Evolutionary conservation across 2,329 filamentous ascomycete species (phyloP), one percentile per base, ranked within the genome.

Genomic region (Calcarisporium arbuscula): DNA sequence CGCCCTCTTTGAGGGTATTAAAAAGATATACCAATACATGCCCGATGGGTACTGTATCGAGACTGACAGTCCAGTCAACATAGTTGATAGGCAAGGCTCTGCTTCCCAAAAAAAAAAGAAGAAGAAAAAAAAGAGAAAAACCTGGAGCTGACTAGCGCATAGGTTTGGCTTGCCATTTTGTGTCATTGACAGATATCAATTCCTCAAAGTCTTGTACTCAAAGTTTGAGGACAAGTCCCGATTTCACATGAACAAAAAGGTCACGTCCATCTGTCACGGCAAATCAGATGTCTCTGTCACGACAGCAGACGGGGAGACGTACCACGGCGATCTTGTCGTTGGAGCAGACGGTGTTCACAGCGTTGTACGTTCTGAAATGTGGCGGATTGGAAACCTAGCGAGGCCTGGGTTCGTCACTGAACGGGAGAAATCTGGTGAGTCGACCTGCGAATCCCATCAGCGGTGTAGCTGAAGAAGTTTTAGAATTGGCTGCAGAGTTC

Each of bases 271-370:
- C 3, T 38, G 42, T 16, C 17, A 40, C 2, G 19, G 35, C 3
- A 22, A 22, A 8, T 23, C 37, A 4, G 22, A 34, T 8, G 45
- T 58, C 4, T 39, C 38, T 1, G 61, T 64, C 1, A 41, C 29
- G 2, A 61, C 56, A 2, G 34, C 38, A 1, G 53, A 59, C 20
- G 60, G 61, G 5, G 38, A 44, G 2, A n/a, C n/a, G n/a, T 53
- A 53, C 30, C 33, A 39, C 1, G 61, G 56, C 1, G 46, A 53
- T 27, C 38, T 65, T 2, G 44, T 65, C 5, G 47, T 63, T 2
- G 60, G 61, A 6, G 53, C 57, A 7, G 62, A 65, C 34, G 62
- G 63, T 8, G 51, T 65, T 14, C 52, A 62, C 37, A 64, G 61
- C 45, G 38, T 43, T 2, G 46, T 58, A 3, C 44, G 62, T 11